These are phyloP conservation scores for Penicillium sp. DNA, from an alignment of 2,329 filamentous ascomycete genomes.

Conservation along the genomic window DNA sequence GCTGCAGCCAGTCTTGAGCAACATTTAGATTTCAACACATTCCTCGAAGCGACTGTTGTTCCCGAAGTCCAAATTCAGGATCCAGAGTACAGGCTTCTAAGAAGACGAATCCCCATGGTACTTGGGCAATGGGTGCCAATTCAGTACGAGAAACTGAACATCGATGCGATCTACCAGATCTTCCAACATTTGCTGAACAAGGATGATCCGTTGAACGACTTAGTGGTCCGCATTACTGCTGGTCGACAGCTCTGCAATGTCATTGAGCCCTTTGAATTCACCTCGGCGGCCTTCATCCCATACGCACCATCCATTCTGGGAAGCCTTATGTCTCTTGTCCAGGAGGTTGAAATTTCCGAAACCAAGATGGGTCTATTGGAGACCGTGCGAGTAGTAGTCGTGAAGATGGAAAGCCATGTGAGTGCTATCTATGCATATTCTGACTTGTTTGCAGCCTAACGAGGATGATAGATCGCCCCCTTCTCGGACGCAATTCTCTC, in stretches of 20 bases:
- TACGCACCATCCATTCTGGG: constrained; percentile 73
- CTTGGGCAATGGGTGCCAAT: constrained; percentile 87
- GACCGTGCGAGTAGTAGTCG: constrained; percentile 78
- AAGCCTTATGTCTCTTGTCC: constrained; percentile 73
- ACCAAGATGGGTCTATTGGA: constrained; percentile 88
- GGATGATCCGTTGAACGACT: constrained; percentile 77
- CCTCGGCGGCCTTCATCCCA: constrained; percentile 70
- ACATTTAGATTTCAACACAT: constrained; percentile 78
- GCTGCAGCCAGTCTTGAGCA: constrained; percentile 74
- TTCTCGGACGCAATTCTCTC: constrained; percentile 79
- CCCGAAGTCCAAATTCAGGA: constrained; percentile 72
- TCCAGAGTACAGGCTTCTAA: constrained; percentile 74
- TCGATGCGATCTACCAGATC: constrained; percentile 79
- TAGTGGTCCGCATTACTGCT: constrained; percentile 88
- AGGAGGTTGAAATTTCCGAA: constrained; percentile 77
- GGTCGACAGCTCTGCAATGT: constrained; percentile 79
- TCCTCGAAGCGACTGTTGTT: constrained; percentile 73
- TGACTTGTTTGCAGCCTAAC: neutral
- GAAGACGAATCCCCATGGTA: constrained; percentile 83
- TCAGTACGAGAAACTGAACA: constrained; percentile 67
- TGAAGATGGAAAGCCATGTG: constrained; percentile 74
- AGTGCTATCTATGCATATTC: neutral
- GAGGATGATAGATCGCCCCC: constrained; percentile 53
- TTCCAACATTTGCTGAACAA: constrained; percentile 82
- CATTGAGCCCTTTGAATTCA: constrained; percentile 82